A percentile compares a stretch with the other conserved stretches of the same genome.
Evolutionary conservation across 192 early-diverging fungal species (phyloP).

Genomic region (Lobosporangium transversale): DNA sequence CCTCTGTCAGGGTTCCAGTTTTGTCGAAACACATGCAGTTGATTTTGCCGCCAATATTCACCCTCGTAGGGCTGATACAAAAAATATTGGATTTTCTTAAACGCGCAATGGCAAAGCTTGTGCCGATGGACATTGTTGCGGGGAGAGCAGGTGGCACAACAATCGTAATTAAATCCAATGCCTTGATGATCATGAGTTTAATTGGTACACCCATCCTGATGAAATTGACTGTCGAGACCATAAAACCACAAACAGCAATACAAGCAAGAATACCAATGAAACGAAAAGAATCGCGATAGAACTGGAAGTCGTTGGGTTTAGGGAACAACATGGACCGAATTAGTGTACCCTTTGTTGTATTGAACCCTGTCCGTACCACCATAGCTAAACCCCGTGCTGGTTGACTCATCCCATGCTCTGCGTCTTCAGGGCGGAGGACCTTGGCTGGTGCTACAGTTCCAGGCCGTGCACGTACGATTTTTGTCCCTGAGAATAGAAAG

Average conservation of each 20-base stretch:
- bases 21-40: slow-evolving; percentile 99
- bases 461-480: slow-evolving; percentile 85
- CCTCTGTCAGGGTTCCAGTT: slow-evolving; percentile 97
- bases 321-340: slow-evolving; percentile 97
- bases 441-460: slow-evolving; percentile 34
- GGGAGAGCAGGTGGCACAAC: slow-evolving; percentile 97
- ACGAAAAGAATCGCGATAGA: slow-evolving; percentile 95
- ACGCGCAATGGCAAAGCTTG: slow-evolving; percentile 91
- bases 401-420: slow-evolving; percentile 23
- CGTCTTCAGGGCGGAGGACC: slow-evolving; percentile 50
- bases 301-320: slow-evolving; percentile 95
- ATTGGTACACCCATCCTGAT: slow-evolving; percentile 76
- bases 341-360: slow-evolving; percentile 94
- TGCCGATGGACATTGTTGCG: slow-evolving; percentile 98
- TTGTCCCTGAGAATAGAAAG: slow-evolving; percentile 93
- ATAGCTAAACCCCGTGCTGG: slow-evolving; percentile 70
- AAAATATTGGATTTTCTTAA: slow-evolving; percentile 85
- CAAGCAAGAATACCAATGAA: slow-evolving; percentile 92
- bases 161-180: slow-evolving; percentile 96
- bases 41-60: slow-evolving; percentile 97
- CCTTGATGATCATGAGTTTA: slow-evolving; percentile 81
- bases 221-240: slow-evolving; percentile 91
- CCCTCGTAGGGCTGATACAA: slow-evolving; percentile 92
- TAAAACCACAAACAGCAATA: slow-evolving; percentile 86
- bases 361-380: slow-evolving; percentile 88